Percentiles rank a stretch among this genome's conserved stretches.
Conservation (phyloP, 371 early-diverging fungal genomes). For the Nematocida ausubeli region DNA sequence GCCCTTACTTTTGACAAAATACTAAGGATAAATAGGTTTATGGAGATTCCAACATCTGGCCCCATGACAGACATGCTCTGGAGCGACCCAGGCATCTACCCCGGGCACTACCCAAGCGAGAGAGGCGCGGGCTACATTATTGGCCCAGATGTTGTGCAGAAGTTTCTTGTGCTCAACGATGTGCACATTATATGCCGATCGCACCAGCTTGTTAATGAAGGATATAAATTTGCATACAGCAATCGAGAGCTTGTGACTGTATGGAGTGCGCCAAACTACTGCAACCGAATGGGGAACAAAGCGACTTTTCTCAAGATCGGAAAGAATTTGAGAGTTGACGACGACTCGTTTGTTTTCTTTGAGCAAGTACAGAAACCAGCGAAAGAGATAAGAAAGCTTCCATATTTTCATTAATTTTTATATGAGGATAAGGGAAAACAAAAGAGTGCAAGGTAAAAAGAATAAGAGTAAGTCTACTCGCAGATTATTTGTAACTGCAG, state of each 20-base stretch:
- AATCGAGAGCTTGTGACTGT: conserved; percentile 66
- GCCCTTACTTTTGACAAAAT: conserved; percentile 62
- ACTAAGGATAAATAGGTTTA: conserved; percentile 60
- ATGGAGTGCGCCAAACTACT: conserved; percentile 69
- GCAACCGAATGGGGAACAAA: conserved; percentile 66
- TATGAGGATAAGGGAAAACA: not conserved
- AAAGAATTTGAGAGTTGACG: conserved; percentile 53
- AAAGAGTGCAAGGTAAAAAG: not conserved
- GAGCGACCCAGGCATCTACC: conserved; percentile 65
- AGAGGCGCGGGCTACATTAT: conserved; percentile 65
- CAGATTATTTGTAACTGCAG: not conserved
- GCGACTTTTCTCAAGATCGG: conserved; percentile 62
- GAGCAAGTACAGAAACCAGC: conserved; percentile 41
- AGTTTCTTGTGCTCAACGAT: conserved; percentile 65
- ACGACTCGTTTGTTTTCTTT: conserved; percentile 58
- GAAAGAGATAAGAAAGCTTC: conserved; percentile 42
- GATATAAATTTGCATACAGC: conserved; percentile 66
- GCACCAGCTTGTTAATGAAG: conserved; percentile 68
- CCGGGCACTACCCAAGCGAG: conserved; percentile 60
- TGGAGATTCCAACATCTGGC: conserved; percentile 39
- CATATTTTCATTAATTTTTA: conserved; percentile 51
- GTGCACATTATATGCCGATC: conserved; percentile 65
- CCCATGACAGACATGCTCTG: conserved; percentile 65
- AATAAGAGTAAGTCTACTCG: not conserved
- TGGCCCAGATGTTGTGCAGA: conserved; percentile 64